A percentile compares a stretch with the other conserved stretches of the same genome.
phyloP scores from a whole-genome alignment of 2,329 filamentous ascomycete species.

The Neonectria neomacrospora region DNA sequence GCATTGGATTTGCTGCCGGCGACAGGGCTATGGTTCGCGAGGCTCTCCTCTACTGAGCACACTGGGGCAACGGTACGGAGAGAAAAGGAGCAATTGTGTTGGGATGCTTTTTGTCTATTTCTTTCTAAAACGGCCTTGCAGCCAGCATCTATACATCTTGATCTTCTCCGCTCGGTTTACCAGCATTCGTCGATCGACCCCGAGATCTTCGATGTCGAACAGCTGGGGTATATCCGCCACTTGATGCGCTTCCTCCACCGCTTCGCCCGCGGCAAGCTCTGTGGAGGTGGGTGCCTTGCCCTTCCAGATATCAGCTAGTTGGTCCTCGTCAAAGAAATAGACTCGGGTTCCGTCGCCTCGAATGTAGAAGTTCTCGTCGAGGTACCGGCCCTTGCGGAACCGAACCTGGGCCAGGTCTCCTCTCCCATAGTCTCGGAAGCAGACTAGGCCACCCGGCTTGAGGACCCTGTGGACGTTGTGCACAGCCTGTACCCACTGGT shows the following conservation, averaged over 20 bases:
- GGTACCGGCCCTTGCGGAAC: conserved; percentile 93
- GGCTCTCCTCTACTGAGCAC: conserved; percentile 53
- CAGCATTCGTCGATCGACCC: conserved; percentile 86
- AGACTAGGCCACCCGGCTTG: conserved; percentile 91
- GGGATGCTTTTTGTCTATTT: conserved; percentile 54
- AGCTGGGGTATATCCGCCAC: conserved; percentile 42
- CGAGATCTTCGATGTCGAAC: conserved; percentile 82
- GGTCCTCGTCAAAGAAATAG: conserved; percentile 93
- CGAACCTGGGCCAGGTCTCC: conserved; percentile 96
- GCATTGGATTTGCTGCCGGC: conserved; percentile 65
- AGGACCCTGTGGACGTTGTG: conserved; percentile 83
- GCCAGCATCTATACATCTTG: conserved; percentile 99
- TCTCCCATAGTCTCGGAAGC: conserved; percentile 96
- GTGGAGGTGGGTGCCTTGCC: conserved; percentile 48
- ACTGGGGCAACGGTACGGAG: background rate
- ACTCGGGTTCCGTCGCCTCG: conserved; percentile 94
- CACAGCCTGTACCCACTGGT: conserved; percentile 86
- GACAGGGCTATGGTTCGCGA: conserved; percentile 57
- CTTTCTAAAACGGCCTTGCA: conserved; percentile 85
- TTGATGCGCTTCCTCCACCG: conserved; percentile 31
- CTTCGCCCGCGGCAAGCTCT: conserved; percentile 17
- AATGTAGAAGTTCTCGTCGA: conserved; percentile 98
- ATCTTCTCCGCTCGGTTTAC: conserved; percentile 90
- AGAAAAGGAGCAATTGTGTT: conserved; percentile 7
- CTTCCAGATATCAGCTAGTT: conserved; percentile 84